Percentiles rank a stretch among this genome's conserved stretches.
Conservation (phyloP, 176 grass and related monocot species). For the Olyra latifolia region DNA sequence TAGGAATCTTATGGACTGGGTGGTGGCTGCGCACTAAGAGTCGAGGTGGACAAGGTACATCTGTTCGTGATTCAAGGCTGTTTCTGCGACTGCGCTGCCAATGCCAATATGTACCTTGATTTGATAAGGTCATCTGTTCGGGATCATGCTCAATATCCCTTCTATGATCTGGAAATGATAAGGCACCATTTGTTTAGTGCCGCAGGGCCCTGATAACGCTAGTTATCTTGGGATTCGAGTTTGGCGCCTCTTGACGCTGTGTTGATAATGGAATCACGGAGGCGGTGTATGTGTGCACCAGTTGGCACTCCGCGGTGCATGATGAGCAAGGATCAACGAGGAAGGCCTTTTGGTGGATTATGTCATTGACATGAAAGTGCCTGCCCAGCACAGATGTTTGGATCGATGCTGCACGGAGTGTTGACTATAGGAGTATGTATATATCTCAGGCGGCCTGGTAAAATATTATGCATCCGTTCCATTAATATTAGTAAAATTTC, state of each 20-base stretch:
- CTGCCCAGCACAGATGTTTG: neutral
- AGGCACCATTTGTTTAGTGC: constrained; percentile 4
- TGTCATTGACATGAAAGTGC: neutral
- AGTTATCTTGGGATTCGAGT: neutral
- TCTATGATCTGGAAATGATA: constrained; percentile 6
- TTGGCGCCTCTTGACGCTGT: neutral
- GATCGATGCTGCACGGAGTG: neutral
- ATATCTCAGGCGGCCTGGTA: neutral
- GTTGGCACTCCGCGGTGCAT: neutral
- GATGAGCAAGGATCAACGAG: neutral
- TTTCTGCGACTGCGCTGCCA: neutral
- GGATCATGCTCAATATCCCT: neutral
- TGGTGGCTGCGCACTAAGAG: neutral
- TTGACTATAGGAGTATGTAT: too few species aligned
- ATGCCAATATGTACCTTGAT: neutral
- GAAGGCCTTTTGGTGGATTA: neutral
- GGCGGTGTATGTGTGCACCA: neutral
- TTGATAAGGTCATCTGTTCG: too few species aligned
- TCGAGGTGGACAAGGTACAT: constrained; percentile 1
- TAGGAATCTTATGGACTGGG: neutral
- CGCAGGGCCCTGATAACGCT: neutral
- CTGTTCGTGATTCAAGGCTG: neutral
- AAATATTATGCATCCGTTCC: neutral
- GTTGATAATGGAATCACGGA: neutral
- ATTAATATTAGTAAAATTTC: neutral